phyloP scores from a whole-genome alignment of 2,329 filamentous ascomycete genomes.

The Chaetoscypha palmicola region DNA sequence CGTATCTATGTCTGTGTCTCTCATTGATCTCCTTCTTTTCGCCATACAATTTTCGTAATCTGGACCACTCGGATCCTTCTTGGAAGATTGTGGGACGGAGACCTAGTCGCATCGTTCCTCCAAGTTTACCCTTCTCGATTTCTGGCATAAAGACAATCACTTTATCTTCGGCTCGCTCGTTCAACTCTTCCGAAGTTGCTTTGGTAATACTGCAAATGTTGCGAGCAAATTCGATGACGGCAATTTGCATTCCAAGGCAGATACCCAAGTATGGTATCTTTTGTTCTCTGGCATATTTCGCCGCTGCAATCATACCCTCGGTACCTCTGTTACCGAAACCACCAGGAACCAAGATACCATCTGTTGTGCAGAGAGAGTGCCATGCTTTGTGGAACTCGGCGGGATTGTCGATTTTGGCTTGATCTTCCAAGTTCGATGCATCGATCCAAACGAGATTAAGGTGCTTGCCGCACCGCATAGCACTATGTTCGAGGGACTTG shows the following conservation, averaged over 20 bases:
- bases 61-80: constrained; percentile 67
- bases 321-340: constrained; percentile 64
- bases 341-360: constrained; percentile 52
- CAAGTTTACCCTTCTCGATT: constrained; percentile 65
- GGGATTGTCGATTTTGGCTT: constrained; percentile 53
- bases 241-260: constrained; percentile 69
- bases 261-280: constrained; percentile 80
- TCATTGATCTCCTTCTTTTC: constrained; percentile 51
- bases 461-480: constrained; percentile 77
- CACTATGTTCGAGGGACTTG: constrained; percentile 84
- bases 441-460: constrained; percentile 81
- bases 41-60: constrained; percentile 69
- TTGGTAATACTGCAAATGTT: constrained; percentile 59
- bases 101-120: constrained; percentile 75
- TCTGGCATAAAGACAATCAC: constrained; percentile 92
- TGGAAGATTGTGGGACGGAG: constrained; percentile 71
- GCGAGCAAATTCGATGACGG: constrained; percentile 82
- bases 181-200: constrained; percentile 27
- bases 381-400: constrained; percentile 79
- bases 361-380: constrained; percentile 67
- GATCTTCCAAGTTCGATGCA: constrained; percentile 71
- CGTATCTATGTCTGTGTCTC: constrained; percentile 82
- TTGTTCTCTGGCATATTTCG: constrained; percentile 80
- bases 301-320: constrained; percentile 82
- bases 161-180: constrained; percentile 27